Percentiles rank a stretch among this genome's conserved stretches.
phyloP scores from a whole-genome alignment of 1,139 yeast genomes.

The Geotrichum phurueaensis region DNA sequence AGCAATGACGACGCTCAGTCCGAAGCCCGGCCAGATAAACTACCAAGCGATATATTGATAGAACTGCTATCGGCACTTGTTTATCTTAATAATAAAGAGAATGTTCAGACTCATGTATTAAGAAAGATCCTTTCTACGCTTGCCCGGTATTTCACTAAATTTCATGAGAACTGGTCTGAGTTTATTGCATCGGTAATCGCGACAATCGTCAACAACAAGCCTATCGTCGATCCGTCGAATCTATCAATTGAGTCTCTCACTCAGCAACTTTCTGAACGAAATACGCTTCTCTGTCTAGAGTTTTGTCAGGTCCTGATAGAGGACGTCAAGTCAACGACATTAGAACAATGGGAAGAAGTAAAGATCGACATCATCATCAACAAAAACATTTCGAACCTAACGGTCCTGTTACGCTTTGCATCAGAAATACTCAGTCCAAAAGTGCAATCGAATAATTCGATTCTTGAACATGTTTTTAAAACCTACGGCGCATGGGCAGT shows the following conservation, averaged over 20 bases:
- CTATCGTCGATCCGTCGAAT: not conserved
- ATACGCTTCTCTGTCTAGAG: constrained; percentile 18
- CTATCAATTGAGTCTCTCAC: constrained; percentile 3
- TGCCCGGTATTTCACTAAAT: constrained; percentile 29
- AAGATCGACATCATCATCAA: constrained; percentile 5
- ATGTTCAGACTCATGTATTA: constrained; percentile 28
- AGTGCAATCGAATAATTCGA: not conserved
- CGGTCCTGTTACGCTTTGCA: constrained; percentile 4
- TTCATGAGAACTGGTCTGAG: constrained; percentile 33
- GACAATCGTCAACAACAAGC: constrained; percentile 9
- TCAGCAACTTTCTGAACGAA: constrained; percentile 6
- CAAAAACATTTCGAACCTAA: constrained; percentile 4
- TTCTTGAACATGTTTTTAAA: constrained; percentile 11
- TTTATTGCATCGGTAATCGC: constrained; percentile 24
- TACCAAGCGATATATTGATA: constrained; percentile 20
- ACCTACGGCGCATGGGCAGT: constrained; percentile 15
- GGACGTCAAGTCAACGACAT: constrained; percentile 20
- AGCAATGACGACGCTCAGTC: not conserved
- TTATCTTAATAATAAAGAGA: constrained; percentile 17
- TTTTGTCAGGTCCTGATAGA: constrained; percentile 29
- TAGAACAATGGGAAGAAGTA: constrained; percentile 10
- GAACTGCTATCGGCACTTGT: constrained; percentile 30
- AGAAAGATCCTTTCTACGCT: constrained; percentile 35
- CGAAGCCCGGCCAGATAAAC: not conserved
- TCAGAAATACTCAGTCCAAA: constrained; percentile 5